A percentile compares a stretch with the other conserved stretches of the same genome.
Evolutionary conservation across 1,284 basidiomycete genomes (phyloP).

Genomic region (Malassezia cuniculi): DNA sequence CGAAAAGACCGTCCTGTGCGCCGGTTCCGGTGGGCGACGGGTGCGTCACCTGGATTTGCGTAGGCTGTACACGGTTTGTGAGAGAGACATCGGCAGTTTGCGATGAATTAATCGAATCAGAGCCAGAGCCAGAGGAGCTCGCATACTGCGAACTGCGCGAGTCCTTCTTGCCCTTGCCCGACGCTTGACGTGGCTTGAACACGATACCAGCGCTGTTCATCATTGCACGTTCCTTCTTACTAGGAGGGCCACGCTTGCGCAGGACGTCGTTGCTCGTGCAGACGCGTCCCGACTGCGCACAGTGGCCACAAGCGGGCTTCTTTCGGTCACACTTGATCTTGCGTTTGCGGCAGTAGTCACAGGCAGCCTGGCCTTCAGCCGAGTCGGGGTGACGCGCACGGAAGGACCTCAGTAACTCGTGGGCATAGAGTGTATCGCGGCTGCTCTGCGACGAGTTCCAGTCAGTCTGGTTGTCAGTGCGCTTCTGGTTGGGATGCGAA

Average conservation of each 20-base stretch:
- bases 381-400: constrained; percentile 14
- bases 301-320: constrained; percentile 15
- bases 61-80: no score
- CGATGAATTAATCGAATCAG: no score
- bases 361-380: constrained; percentile 13
- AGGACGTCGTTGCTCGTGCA: constrained; percentile 14
- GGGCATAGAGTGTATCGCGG: constrained; percentile 13
- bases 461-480: not conserved
- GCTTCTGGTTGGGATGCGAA: constrained; percentile 9
- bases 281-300: constrained; percentile 11
- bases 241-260: constrained; percentile 12
- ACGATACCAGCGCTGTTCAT: constrained; percentile 13
- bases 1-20: no score
- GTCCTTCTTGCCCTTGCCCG: no score
- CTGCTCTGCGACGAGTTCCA: constrained; percentile 6
- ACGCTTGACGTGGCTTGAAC: no score
- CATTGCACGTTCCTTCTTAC: constrained; percentile 13
- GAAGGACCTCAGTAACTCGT: constrained; percentile 15
- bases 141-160: no score
- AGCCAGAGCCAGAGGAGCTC: no score
- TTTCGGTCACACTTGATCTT: constrained; percentile 17
- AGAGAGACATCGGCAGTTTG: no score
- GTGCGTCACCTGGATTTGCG: no score
- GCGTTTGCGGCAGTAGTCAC: constrained; percentile 17
- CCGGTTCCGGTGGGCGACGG: no score